phyloP scores from a whole-genome alignment of 2,329 filamentous ascomycete genomes.

The Nemania sp. region DNA sequence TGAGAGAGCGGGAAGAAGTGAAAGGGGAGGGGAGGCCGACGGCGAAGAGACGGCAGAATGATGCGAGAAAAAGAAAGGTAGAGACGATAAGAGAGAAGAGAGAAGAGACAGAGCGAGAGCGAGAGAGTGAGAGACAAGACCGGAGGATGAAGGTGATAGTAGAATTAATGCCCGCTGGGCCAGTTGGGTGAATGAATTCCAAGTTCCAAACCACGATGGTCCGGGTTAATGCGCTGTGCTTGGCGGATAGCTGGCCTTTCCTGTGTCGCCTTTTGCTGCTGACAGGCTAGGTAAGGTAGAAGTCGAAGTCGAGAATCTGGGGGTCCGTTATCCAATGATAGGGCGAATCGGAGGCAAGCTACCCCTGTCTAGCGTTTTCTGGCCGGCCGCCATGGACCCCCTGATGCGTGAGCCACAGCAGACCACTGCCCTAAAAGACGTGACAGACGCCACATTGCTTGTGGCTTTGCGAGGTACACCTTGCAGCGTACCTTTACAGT shows the following conservation, averaged over 20 bases:
- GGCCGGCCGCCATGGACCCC: neutral
- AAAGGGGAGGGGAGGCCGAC: conserved; percentile 7
- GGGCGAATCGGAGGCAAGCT: conserved; percentile 32
- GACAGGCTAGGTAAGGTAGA: conserved; percentile 9
- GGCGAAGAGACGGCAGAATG: conserved; percentile 20
- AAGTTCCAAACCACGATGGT: conserved; percentile 11
- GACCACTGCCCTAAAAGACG: too few species aligned
- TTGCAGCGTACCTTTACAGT: too few species aligned
- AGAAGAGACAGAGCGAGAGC: too few species aligned
- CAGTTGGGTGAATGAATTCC: conserved; percentile 25
- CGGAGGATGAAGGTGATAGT: conserved; percentile 2
- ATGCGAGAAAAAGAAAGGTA: conserved; percentile 29
- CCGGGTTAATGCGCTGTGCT: neutral
- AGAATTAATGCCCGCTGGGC: conserved; percentile 26
- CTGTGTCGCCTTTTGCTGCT: conserved; percentile 28
- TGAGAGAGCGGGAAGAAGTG: conserved; percentile 8
- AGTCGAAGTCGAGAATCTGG: conserved; percentile 16
- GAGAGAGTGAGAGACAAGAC: conserved; percentile 23
- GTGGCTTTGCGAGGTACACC: conserved; percentile 6
- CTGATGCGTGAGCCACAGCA: conserved; percentile 23
- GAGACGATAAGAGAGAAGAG: conserved; percentile 12
- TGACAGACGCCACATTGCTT: conserved; percentile 1
- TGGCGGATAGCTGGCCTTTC: conserved; percentile 41
- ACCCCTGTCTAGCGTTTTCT: conserved; percentile 30
- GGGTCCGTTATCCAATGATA: conserved; percentile 32